phyloP scores from a whole-genome alignment of 345 rosid genomes.

The Salix arbutifolia region DNA sequence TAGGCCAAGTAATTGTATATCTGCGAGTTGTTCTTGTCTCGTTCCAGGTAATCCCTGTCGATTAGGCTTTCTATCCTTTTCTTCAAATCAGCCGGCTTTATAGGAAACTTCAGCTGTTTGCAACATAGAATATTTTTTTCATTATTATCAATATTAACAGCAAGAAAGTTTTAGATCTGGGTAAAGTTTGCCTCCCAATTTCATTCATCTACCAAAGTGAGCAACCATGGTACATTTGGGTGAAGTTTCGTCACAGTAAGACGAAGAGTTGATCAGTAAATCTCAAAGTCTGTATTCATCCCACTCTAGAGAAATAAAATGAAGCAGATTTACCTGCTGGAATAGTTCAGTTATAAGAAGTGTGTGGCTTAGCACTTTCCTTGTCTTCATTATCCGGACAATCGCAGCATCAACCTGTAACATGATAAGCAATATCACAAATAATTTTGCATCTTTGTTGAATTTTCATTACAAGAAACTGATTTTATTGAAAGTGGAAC shows the following conservation, averaged over 20 bases:
- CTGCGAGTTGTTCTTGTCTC: conserved; percentile 97
- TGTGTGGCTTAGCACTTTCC: conserved; percentile 95
- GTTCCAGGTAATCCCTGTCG: conserved; percentile 94
- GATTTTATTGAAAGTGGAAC: neutral
- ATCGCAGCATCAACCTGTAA: conserved; percentile 95
- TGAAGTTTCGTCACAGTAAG: neutral
- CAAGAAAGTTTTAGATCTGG: neutral
- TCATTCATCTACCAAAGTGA: neutral
- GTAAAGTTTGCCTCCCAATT: neutral
- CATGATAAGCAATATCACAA: neutral
- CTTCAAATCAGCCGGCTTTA: conserved; percentile 95
- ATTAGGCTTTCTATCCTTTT: conserved; percentile 94
- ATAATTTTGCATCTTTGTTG: neutral
- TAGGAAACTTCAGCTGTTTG: conserved; percentile 89
- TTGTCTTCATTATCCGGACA: conserved; percentile 96
- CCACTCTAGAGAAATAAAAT: neutral
- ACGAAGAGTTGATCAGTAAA: neutral
- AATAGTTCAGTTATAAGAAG: conserved; percentile 98
- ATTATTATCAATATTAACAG: neutral
- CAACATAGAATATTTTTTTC: conserved; percentile 3
- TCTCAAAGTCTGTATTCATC: neutral
- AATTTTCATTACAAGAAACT: neutral
- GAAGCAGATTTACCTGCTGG: conserved; percentile 65
- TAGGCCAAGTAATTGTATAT: conserved; percentile 92
- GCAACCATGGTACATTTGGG: neutral